These are phyloP conservation scores for Vicia sativa DNA, from an alignment of 306 rosid species.

Conservation along the genomic window DNA sequence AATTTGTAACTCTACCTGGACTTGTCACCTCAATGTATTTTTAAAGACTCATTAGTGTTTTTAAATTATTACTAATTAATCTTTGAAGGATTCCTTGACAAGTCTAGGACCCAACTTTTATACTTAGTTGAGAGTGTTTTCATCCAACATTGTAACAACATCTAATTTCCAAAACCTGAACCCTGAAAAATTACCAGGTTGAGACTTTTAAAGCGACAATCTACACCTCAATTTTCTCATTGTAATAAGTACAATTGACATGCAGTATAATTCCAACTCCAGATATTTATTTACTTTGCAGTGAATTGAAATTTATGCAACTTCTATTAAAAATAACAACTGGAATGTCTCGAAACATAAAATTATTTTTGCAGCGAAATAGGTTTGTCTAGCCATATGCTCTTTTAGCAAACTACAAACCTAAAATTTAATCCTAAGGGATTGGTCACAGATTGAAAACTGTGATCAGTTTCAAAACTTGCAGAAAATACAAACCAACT, in stretches of 20 bases:
- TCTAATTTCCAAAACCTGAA: background rate
- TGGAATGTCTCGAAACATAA: background rate
- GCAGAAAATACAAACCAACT: conserved; percentile 21
- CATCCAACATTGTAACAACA: background rate
- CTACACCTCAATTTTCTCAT: background rate
- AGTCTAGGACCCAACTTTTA: too few relatives aligned
- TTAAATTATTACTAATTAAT: too few relatives aligned
- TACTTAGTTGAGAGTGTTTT: background rate
- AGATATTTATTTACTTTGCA: background rate
- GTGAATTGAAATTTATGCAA: background rate
- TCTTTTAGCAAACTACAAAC: background rate
- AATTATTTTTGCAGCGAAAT: background rate
- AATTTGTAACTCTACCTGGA: too few relatives aligned
- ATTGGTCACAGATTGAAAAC: background rate
- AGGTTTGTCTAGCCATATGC: background rate
- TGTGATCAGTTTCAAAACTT: conserved; percentile 4
- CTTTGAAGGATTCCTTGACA: too few relatives aligned
- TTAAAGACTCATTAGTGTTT: too few relatives aligned
- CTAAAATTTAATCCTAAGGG: background rate
- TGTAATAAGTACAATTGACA: background rate
- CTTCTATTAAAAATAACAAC: background rate
- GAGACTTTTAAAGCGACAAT: background rate
- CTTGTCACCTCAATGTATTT: too few relatives aligned
- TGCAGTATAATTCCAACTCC: background rate
- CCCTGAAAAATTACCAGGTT: background rate